A percentile compares a stretch with the other conserved stretches of the same genome.
These are phyloP conservation scores for Moricandia arvensis DNA, from an alignment of 345 rosid species.

Conservation along the genomic window DNA sequence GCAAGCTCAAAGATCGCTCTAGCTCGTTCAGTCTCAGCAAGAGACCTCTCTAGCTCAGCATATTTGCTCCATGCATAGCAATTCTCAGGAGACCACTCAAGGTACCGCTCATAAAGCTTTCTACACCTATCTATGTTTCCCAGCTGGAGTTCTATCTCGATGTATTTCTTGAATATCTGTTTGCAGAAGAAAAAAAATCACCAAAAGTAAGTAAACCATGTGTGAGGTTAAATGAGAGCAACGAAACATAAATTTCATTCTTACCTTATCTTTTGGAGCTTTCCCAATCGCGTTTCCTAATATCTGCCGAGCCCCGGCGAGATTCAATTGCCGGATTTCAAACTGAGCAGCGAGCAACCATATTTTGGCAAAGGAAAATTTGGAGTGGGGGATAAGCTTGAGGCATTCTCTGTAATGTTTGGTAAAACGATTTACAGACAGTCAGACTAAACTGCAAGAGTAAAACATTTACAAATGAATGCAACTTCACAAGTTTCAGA, in stretches of 20 bases:
- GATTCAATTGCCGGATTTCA: slow-evolving; percentile 7
- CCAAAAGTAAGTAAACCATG: neutral
- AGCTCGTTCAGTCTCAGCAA: slow-evolving; percentile 3
- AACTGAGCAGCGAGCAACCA: slow-evolving; percentile 10
- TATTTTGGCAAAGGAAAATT: slow-evolving; percentile 7
- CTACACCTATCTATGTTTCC: slow-evolving; percentile 6
- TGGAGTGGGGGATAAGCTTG: slow-evolving; percentile 12
- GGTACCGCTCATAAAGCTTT: neutral
- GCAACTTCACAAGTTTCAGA: slow-evolving; percentile 1
- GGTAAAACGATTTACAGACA: too few species aligned
- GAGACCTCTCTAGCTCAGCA: neutral
- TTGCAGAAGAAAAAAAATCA: neutral
- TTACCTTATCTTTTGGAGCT: slow-evolving; percentile 18
- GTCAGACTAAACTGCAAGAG: slow-evolving; percentile 1
- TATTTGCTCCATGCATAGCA: slow-evolving; percentile 4
- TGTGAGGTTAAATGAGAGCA: neutral
- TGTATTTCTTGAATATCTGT: slow-evolving; percentile 15
- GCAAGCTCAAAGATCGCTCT: slow-evolving; percentile 5
- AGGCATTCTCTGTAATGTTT: slow-evolving; percentile 4
- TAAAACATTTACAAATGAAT: neutral
- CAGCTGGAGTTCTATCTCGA: neutral
- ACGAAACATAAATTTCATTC: neutral
- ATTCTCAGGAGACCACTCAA: slow-evolving; percentile 15
- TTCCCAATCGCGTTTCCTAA: slow-evolving; percentile 6
- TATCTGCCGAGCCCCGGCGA: slow-evolving; percentile 5